phyloP scores from a whole-genome alignment of 2,329 filamentous ascomycete species.

The Paecilomyces niveus region DNA sequence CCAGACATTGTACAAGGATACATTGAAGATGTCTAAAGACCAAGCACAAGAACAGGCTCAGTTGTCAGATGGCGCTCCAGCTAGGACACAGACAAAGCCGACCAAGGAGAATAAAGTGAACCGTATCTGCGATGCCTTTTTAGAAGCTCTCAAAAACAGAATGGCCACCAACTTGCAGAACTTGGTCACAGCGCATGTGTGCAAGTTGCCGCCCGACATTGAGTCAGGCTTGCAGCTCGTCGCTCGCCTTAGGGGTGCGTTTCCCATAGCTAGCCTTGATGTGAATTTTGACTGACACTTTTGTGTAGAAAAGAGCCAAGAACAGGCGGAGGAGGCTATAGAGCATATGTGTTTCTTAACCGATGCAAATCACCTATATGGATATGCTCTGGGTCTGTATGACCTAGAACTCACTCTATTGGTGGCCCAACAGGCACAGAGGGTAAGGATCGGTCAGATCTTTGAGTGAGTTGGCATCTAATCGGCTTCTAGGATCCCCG shows the following conservation, averaged over 20 bases:
- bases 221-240: constrained; percentile 78
- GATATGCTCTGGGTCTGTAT: constrained; percentile 83
- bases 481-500: constrained; percentile 45
- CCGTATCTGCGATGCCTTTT: constrained; percentile 75
- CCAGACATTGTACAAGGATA: constrained; percentile 88
- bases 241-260: constrained; percentile 55
- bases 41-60: constrained; percentile 17
- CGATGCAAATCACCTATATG: constrained; percentile 86
- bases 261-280: background rate
- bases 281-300: constrained; percentile 8
- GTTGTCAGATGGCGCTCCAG: constrained; percentile 7
- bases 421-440: constrained; percentile 91
- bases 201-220: constrained; percentile 83
- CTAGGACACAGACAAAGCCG: constrained; percentile 3
- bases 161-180: constrained; percentile 71
- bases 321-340: constrained; percentile 77
- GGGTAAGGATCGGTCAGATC: constrained; percentile 36
- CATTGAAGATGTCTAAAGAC: constrained; percentile 46
- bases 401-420: constrained; percentile 83
- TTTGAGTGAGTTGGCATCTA: background rate
- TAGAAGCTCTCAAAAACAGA: constrained; percentile 57
- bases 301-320: constrained; percentile 50
- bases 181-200: constrained; percentile 88
- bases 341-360: constrained; percentile 97
- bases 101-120: constrained; percentile 63